These are phyloP conservation scores for Claviceps fusiformis DNA, from an alignment of 2,329 filamentous ascomycete species.

Conservation along the genomic window DNA sequence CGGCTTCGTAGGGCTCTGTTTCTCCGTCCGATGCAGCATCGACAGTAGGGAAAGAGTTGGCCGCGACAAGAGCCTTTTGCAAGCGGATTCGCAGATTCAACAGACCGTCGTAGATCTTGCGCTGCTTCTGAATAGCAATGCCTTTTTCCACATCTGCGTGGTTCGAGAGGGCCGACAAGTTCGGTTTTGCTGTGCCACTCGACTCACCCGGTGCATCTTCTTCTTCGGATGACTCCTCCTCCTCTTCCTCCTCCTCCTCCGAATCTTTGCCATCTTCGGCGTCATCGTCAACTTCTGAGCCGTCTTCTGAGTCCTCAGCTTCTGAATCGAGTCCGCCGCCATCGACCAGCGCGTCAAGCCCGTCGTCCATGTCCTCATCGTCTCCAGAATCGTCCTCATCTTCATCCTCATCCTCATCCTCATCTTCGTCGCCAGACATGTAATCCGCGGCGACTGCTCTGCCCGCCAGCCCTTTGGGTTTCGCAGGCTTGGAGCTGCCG, in stretches of 20 bases:
- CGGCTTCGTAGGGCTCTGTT: constrained; percentile 51
- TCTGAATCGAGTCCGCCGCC: constrained; percentile 19
- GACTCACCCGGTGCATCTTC: constrained; percentile 11
- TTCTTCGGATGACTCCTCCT: constrained; percentile 18
- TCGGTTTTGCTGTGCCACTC: constrained; percentile 20
- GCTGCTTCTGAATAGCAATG: constrained; percentile 70
- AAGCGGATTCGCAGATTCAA: constrained; percentile 84
- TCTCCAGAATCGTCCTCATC: constrained; percentile 22
- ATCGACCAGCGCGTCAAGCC: constrained; percentile 20
- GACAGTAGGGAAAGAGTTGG: constrained; percentile 54
- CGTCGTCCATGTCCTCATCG: constrained; percentile 25
- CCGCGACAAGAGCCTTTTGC: constrained; percentile 76
- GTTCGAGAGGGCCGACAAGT: constrained; percentile 17
- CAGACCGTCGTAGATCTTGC: constrained; percentile 73
- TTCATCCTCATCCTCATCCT: constrained; percentile 21
- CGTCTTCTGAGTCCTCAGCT: constrained; percentile 20
- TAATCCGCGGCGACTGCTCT: constrained; percentile 43
- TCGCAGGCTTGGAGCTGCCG: constrained; percentile 40
- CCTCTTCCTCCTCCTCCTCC: constrained; percentile 16
- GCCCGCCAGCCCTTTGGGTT: constrained; percentile 19
- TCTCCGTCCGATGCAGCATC: constrained; percentile 25
- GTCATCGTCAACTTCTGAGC: constrained; percentile 22
- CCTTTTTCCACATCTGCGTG: constrained; percentile 65
- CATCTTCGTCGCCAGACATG: constrained; percentile 34
- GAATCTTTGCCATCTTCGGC: constrained; percentile 14